Base-by-base conservation (phyloP, 192 early-diverging fungal genomes). In the Rhizophagus sp. region DNA sequence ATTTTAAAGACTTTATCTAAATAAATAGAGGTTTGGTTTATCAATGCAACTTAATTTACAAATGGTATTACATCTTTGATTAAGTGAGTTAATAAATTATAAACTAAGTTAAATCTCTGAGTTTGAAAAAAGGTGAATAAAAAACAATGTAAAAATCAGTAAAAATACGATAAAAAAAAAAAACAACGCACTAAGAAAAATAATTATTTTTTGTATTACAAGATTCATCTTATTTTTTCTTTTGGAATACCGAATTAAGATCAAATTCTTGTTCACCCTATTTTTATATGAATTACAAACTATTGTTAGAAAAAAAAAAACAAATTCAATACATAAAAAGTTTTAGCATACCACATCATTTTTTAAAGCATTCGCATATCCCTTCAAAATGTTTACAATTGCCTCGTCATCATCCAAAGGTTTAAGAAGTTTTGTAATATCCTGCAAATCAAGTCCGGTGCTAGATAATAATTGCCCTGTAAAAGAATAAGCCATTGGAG, bases 401-500 rank as follows among this genome's bases (percentile, higher is more conserved):
- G n/a, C 49, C 9, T 15, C 12, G 4, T 44, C 61, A 62, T n/a
- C n/a, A n/a, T n/a, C n/a, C n/a, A n/a, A n/a, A n/a, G n/a, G n/a
- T n/a, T n/a, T n/a, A n/a, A n/a, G n/a, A n/a, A n/a, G n/a, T n/a
- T n/a, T 84, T 27, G 82, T 22, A 2, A 91, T 67, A 27, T 86
- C 85, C 4, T 73, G 19, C 17, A 90, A 73, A 22, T 91, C 87
- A 73, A 93, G 83, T 34, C 77, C 82, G 9, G 86, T 84, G 19
- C 79, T 83, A 39, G 84, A 85, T 75, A 95, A 80, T 50, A 94
- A 82, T 72, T 87, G 89, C 39, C 88, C 92, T 65, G 92, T 85
- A 85, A 87, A 88, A 50, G 85, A 87, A 86, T 88, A 91, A 17
- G 89, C 91, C 61, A 89, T 85, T 25, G 94, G 94, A 1, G 90